phyloP scores from a whole-genome alignment of 495 filamentous ascomycete genomes.

The Choiromyces venosus region DNA sequence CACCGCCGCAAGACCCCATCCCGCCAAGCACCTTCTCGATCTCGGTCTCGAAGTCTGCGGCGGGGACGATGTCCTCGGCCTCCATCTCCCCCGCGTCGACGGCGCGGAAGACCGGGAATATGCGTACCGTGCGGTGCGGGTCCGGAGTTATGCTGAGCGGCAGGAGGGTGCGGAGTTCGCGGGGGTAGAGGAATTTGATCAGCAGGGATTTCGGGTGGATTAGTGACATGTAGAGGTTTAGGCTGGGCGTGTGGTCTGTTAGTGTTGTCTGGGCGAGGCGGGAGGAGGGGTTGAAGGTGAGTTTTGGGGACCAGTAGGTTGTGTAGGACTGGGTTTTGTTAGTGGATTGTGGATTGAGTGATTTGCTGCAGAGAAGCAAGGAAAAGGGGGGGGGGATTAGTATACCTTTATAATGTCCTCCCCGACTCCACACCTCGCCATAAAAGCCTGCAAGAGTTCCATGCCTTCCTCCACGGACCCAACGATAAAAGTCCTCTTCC shows the following conservation, averaged over 20 bases:
- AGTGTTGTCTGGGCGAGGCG: background rate
- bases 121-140: slow-evolving; percentile 24
- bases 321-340: slow-evolving; percentile 15
- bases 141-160: slow-evolving; percentile 20
- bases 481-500: slow-evolving; percentile 24
- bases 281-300: slow-evolving; percentile 1
- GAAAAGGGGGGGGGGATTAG: background rate
- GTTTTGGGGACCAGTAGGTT: slow-evolving; percentile 21
- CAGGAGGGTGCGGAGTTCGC: slow-evolving; percentile 24
- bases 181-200: slow-evolving; percentile 30
- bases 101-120: slow-evolving; percentile 29
- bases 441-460: slow-evolving; percentile 12
- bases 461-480: slow-evolving; percentile 15
- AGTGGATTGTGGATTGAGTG: background rate
- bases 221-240: background rate
- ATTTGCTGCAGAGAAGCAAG: background rate
- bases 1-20: slow-evolving; percentile 27
- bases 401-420: slow-evolving; percentile 10
- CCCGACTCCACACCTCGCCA: slow-evolving; percentile 23
- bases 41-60: slow-evolving; percentile 22
- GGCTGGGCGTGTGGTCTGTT: background rate
- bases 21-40: slow-evolving; percentile 27
- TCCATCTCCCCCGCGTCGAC: slow-evolving; percentile 16
- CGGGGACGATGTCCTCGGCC: slow-evolving; percentile 14
- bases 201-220: slow-evolving; percentile 16